phyloP scores from a whole-genome alignment of 2,329 filamentous ascomycete species.

The Metarhizium anisopliae region DNA sequence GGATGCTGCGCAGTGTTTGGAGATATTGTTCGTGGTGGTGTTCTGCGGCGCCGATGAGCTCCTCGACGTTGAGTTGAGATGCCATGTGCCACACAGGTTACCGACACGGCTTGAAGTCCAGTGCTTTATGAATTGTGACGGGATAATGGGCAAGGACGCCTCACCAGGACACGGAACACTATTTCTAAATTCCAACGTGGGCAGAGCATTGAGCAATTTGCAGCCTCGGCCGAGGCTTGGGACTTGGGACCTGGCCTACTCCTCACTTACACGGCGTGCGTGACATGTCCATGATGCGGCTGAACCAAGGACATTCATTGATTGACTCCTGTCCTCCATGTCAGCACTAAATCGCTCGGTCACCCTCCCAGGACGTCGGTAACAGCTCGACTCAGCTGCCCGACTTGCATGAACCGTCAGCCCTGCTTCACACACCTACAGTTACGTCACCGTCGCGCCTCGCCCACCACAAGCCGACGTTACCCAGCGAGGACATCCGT shows the following conservation, averaged over 20 bases:
- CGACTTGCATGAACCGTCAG: too few species aligned
- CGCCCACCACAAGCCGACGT: too few species aligned
- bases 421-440: too few species aligned
- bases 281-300: background rate
- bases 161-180: background rate
- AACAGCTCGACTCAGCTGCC: background rate
- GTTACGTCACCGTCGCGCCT: too few species aligned
- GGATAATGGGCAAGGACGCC: background rate
- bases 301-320: background rate
- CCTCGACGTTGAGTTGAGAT: conserved; percentile 16
- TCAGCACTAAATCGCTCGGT: background rate
- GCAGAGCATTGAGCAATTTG: background rate
- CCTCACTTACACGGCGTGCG: background rate
- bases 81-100: background rate
- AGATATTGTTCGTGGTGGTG: conserved; percentile 25
- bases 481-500: too few species aligned
- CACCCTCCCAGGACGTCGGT: background rate
- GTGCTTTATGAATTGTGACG: background rate
- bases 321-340: background rate
- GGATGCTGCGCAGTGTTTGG: conserved; percentile 18
- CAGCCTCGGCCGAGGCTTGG: background rate
- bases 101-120: background rate
- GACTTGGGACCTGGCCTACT: background rate
- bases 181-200: background rate
- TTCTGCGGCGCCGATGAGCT: conserved; percentile 24